Conservation (phyloP, 768 basidiomycete species). For the Lactifluus subvellereus region DNA sequence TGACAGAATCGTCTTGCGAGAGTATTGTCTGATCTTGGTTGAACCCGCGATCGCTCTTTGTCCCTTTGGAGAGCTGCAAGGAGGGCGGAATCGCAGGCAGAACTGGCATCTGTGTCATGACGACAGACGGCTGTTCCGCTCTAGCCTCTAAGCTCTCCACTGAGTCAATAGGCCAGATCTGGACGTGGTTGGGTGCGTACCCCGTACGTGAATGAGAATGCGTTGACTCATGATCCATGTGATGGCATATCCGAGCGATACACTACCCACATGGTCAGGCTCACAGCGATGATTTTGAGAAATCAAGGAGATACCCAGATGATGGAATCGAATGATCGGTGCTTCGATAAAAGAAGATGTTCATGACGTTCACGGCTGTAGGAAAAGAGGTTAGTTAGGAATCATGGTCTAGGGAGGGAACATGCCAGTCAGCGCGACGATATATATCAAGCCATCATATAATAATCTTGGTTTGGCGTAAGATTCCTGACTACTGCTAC, state of each 20-base stretch:
- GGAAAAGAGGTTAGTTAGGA: not conserved
- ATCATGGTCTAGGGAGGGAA: not conserved
- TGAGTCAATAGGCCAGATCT: not conserved
- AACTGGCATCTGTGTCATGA: not conserved
- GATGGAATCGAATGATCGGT: constrained; percentile 25
- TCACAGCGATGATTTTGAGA: not conserved
- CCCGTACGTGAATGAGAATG: constrained; percentile 33
- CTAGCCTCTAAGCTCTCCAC: constrained; percentile 24
- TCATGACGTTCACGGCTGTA: constrained; percentile 29
- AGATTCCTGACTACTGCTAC: not conserved
- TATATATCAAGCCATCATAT: constrained; percentile 61
- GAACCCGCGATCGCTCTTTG: not conserved
- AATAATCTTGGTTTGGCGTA: constrained; percentile 45
- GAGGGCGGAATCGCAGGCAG: not conserved
- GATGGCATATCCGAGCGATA: constrained; percentile 32
- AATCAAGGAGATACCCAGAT: constrained; percentile 6
- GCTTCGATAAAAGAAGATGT: constrained; percentile 29
- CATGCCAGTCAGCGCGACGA: constrained; percentile 46
- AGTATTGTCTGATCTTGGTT: not conserved
- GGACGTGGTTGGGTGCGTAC: constrained; percentile 23
- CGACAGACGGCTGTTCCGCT: constrained; percentile 8
- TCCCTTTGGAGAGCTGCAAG: not conserved
- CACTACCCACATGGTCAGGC: constrained; percentile 21
- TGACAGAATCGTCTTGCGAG: not conserved
- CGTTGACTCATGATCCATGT: constrained; percentile 37